Evolutionary conservation across 2,329 filamentous ascomycete genomes (phyloP), one percentile per base, ranked within the genome.

Genomic region (Alternaria burnsii): DNA sequence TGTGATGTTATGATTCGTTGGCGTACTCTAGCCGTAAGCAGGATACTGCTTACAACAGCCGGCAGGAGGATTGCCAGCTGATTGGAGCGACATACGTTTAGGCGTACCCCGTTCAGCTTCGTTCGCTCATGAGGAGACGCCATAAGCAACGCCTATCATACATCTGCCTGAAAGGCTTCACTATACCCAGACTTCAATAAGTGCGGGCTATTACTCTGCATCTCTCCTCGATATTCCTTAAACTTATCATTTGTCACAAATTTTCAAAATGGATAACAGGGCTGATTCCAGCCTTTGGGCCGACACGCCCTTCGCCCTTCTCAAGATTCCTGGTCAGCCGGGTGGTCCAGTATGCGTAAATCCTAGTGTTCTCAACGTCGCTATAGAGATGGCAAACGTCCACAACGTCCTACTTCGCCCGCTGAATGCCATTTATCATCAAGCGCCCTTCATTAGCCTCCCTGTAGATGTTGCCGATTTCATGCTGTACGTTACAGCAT

Each of bases 371-470:
- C 61, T 77, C 18, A 12, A n/a, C 36, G 46, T 52, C n/a, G 73
- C 72, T 44, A 70, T 65, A 12, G 69, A 79, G 53, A 78, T 78
- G 76, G 66, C 73, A 7, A 71, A 73, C 16, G 76, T 69, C 1
- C 78, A 79, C 65, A 78, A 79, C 55, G 64, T 67, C 50, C 72
- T 79, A 3, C 67, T 79, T 24, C 74, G 77, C n/a, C 72, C 74
- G 5, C 66, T 79, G 18, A 79, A 79, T 68, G 65, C 69, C 43
- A 72, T 79, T 43, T 79, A 77, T 62, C 71, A 72, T 26, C 78
- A 81, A 65, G 73, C 58, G 2, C 56, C 61, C 5, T 70, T 44
- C 65, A 68, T 43, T 52, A 70, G 43, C 60, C 72, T 26, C 1
- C 51, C 44, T 53, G 59, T 12, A 59, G 71, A 61, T 32, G 67